phyloP scores from a whole-genome alignment of 2,329 filamentous ascomycete species.

The Dactylellina parvicollis region DNA sequence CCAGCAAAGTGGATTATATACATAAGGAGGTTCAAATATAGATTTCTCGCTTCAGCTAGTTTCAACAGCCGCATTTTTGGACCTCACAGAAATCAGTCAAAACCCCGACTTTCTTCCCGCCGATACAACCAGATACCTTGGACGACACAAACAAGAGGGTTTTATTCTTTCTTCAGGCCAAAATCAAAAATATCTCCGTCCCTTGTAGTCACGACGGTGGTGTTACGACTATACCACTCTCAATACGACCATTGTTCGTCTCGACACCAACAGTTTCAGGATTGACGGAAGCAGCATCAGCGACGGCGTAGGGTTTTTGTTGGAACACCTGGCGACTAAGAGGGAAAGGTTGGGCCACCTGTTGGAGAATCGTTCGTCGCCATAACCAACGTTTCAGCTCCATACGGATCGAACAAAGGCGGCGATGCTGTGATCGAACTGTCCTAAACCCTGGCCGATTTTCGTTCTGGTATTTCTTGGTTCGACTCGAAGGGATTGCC shows the following conservation, averaged over 20 bases:
- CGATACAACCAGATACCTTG: background rate
- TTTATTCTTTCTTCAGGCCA: background rate
- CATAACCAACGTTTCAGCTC: constrained; percentile 50
- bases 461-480: constrained; percentile 27
- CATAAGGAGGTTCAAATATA: constrained; percentile 47
- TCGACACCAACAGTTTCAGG: constrained; percentile 31
- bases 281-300: constrained; percentile 7
- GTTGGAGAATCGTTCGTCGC: constrained; percentile 28
- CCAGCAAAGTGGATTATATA: constrained; percentile 32
- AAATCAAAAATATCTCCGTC: background rate
- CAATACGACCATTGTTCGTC: constrained; percentile 20
- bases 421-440: constrained; percentile 46
- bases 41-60: constrained; percentile 50
- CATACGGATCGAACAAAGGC: constrained; percentile 38
- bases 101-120: constrained; percentile 6
- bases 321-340: constrained; percentile 26
- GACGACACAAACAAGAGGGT: background rate
- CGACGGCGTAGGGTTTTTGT: constrained; percentile 24
- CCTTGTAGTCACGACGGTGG: background rate
- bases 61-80: constrained; percentile 42
- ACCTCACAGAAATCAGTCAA: constrained; percentile 27
- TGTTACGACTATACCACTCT: constrained; percentile 1
- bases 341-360: constrained; percentile 19
- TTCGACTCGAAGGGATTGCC: constrained; percentile 10
- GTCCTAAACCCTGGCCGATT: constrained; percentile 13